Percentiles rank a stretch among this genome's conserved stretches.
Evolutionary conservation across 1,139 yeast species (phyloP).

Genomic region (Scheffersomyces segobiensis): DNA sequence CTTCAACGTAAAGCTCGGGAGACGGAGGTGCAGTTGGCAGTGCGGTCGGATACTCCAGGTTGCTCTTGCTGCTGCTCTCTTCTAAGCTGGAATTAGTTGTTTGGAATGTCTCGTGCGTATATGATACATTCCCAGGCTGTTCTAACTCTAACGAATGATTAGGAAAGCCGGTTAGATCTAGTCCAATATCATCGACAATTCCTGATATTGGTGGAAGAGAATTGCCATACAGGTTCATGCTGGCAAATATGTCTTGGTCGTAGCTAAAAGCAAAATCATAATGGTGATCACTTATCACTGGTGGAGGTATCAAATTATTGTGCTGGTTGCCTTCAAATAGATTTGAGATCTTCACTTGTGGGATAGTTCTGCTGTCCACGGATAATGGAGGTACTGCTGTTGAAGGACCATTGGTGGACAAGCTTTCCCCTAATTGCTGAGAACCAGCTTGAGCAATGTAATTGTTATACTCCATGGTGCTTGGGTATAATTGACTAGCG

Average conservation of each 20-base stretch:
- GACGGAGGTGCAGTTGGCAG: not conserved
- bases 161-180: not conserved
- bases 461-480: not conserved
- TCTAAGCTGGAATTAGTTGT: not conserved
- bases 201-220: not conserved
- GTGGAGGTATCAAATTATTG: not conserved
- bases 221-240: not conserved
- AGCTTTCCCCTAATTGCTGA: not conserved
- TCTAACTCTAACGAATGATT: not conserved
- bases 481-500: not conserved
- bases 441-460: not conserved
- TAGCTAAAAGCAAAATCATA: not conserved
- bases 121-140: not conserved
- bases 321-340: not conserved
- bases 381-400: not conserved
- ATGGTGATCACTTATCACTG: not conserved
- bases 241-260: not conserved
- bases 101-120: not conserved
- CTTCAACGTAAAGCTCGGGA: slow-evolving; percentile 1
- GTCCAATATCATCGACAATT: not conserved
- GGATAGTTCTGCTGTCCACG: not conserved
- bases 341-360: not conserved
- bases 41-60: not conserved
- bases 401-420: not conserved
- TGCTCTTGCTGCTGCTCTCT: not conserved